Conservation (phyloP, 148 eudicot species). For the Fallopia convolvulus region DNA sequence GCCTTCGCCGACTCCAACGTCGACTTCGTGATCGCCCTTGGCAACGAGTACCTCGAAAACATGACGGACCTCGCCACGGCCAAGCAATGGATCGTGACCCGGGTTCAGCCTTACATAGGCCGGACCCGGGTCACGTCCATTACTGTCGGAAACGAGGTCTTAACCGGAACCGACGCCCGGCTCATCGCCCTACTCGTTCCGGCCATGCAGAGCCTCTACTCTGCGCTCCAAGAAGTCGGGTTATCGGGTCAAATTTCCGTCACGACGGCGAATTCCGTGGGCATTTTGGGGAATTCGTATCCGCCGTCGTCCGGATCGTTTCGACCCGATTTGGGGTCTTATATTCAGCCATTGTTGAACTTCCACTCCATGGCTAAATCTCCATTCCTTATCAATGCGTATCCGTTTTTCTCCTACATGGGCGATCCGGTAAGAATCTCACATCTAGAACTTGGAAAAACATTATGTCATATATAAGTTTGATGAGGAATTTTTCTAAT, state of each 20-base stretch:
- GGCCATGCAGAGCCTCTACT: conserved; percentile 10
- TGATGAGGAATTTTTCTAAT: no score
- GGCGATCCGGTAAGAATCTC: background rate
- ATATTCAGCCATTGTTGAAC: background rate
- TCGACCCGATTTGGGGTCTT: background rate
- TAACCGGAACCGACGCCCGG: background rate
- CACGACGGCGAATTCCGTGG: conserved; percentile 10
- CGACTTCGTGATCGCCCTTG: conserved; percentile 10
- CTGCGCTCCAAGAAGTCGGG: conserved; percentile 9
- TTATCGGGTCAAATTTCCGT: conserved; percentile 9
- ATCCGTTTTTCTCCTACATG: conserved; percentile 17
- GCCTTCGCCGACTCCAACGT: conserved; percentile 12
- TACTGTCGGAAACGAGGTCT: conserved; percentile 18
- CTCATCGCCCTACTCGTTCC: conserved; percentile 3
- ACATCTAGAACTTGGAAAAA: no score
- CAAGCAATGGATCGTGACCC: conserved; percentile 3
- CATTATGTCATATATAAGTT: no score
- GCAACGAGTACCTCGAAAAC: conserved; percentile 12
- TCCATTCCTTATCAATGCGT: conserved; percentile 16
- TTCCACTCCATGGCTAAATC: conserved; percentile 14
- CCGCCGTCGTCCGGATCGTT: conserved; percentile 15
- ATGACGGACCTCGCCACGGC: background rate
- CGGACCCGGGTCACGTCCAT: conserved; percentile 7
- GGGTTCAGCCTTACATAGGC: background rate
- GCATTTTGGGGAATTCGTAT: background rate